Conservation (phyloP, 148 eudicot genomes). For the Polygonum aviculare region DNA sequence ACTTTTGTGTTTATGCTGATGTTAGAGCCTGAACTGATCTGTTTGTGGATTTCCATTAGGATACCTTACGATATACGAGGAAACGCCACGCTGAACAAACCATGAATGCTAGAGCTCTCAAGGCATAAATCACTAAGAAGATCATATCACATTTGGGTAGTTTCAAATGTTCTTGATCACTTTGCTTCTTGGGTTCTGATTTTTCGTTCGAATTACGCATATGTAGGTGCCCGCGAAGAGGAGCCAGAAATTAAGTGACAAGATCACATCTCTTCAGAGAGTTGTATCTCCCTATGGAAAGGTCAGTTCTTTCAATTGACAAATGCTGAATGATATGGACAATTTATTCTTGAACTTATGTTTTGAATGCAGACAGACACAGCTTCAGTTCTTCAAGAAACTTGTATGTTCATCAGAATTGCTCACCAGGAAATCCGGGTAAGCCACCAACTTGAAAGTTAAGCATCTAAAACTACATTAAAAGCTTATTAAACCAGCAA, state of each 20-base stretch:
- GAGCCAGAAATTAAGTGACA: conserved; percentile 52
- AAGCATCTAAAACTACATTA: no score
- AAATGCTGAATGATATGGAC: not conserved
- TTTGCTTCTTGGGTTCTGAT: not conserved
- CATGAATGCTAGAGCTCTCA: not conserved
- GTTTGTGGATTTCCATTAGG: not conserved
- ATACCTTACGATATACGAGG: not conserved
- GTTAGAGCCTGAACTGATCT: not conserved
- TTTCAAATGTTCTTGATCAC: not conserved
- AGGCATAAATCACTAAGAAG: not conserved
- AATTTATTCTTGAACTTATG: not conserved
- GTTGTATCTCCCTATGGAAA: conserved; percentile 64
- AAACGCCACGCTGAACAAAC: not conserved
- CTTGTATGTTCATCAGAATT: conserved; percentile 39
- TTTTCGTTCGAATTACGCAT: not conserved
- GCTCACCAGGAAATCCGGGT: conserved; percentile 55
- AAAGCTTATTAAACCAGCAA: no score
- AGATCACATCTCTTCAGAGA: conserved; percentile 47
- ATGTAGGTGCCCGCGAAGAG: conserved; percentile 17
- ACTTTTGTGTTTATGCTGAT: not conserved
- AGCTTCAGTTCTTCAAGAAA: conserved; percentile 61
- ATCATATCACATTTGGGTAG: no score
- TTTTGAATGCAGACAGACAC: conserved; percentile 42
- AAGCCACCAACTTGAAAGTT: not conserved
- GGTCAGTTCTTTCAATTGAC: conserved; percentile 17